Conservation (phyloP, 75 land plant genomes). For the Pseudotsuga menziesii region DNA sequence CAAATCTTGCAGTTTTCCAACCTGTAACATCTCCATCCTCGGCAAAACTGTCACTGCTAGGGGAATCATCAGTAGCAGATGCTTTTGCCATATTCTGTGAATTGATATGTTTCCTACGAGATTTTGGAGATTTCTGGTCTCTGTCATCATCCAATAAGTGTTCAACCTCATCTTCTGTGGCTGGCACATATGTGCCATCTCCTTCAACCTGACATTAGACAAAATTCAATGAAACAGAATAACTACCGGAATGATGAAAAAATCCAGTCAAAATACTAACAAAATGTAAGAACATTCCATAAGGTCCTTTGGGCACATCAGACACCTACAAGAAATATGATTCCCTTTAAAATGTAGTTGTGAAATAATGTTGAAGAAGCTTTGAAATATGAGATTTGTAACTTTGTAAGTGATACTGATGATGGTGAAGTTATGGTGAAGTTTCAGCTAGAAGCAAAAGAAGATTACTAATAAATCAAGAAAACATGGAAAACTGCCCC, state of each 20-base stretch:
- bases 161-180: constrained; percentile 9
- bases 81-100: not conserved
- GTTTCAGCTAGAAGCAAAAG: not conserved
- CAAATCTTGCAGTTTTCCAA: not conserved
- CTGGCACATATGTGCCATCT: constrained; percentile 5
- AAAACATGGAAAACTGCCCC: not conserved
- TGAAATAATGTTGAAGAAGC: not conserved
- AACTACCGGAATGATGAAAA: not conserved
- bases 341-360: not conserved
- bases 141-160: constrained; percentile 6
- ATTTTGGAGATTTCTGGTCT: not conserved
- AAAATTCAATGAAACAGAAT: not conserved
- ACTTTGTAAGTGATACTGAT: not conserved
- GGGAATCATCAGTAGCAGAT: not conserved
- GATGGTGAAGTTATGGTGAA: not conserved
- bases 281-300: not conserved
- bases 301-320: not conserved
- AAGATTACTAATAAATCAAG: not conserved
- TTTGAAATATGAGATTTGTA: not conserved
- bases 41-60: not conserved
- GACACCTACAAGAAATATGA: not conserved
- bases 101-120: not conserved
- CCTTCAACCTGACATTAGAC: not conserved
- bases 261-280: not conserved
- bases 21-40: constrained; percentile 7